Base-by-base conservation (phyloP, 2,329 filamentous ascomycete genomes). In the Neurospora crassa region DNA sequence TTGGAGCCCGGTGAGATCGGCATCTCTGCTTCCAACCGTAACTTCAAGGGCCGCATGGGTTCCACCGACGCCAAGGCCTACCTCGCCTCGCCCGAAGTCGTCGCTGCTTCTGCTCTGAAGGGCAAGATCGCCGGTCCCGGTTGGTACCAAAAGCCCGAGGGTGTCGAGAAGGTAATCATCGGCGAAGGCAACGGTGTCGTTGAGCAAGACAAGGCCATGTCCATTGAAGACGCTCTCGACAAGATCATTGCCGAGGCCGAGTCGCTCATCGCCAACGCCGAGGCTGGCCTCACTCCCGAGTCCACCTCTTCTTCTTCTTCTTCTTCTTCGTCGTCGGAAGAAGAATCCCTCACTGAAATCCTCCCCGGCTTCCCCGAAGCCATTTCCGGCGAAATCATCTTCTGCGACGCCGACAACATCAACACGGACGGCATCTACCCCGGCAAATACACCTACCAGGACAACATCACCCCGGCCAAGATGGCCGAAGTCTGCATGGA, bases 351-450 rank as follows among this genome's bases (percentile, higher is more conserved):
- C 71, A 94, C 91, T 0, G 89, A 94, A 24, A 88, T 97, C 70
- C 87, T 95, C 2, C 92, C 93, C 0, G 94, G 94, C 43, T 97
- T 98, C 79, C 94, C 94, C 0, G 91, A 94, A 76, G 90, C 89
- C 73, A 89, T 98, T 16, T 84, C 86, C 10, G 95, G 95, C 29
- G 93, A 97, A 80, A 96, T 98, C 72, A 85, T 97, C 67, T 97
- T 96, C 81, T 92, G 89, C 78, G 92, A 97, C 77, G 89, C 88
- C 0, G 84, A 87, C 75, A 96, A 97, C 81, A 89, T 97, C 79
- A 92, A 96, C 82, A 98, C 95, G 0, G 95, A 98, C 78, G 90
- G 88, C 70, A 97, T 98, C 79, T 98, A 98, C 80, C 92, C 94
- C 1, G 78, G 92, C 5, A 94, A 94, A 79, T 94, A 75, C 74